Evolutionary conservation across 2,329 filamentous ascomycete genomes (phyloP), one percentile per base, ranked within the genome.

Genomic region (Lasiodiplodia theobromae): DNA sequence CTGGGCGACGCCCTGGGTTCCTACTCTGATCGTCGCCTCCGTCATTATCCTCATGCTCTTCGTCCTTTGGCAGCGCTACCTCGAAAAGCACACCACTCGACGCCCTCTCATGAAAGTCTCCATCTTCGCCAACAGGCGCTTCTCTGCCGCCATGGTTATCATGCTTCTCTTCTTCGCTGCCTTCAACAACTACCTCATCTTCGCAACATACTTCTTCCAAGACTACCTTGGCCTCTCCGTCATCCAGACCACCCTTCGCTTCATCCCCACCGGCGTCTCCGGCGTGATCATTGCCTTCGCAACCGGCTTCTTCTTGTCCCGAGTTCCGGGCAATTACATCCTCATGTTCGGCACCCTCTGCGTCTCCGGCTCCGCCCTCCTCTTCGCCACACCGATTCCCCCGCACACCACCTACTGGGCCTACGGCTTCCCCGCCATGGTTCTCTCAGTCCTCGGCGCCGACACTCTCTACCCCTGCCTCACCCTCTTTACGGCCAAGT

Each of bases 131-230:
- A 88, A 84, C 74, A 75, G 76, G 21, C 83, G 82, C 8, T 90
- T 91, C 74, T 85, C 83, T 57, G 85, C 87, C 4, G 88, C 87
- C 44, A 87, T 91, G 82, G 72, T 83, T 54, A 87, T 89, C 72
- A 89, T 90, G 84, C 82, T 82, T 0, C 76, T 91, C 3, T 91
- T 90, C 78, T 91, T 89, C 73, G 85, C 85, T 47, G 80, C 83
- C 10, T 91, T 91, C 79, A 91, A 89, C 78, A 88, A 88, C 75
- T 90, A 85, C 72, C 77, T 90, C 37, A 80, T 91, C 67, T 91
- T 86, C 72, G 85, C 87, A 1, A 91, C 89, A 12, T 91, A 89
- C 77, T 89, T 87, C 66, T 91, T 86, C 77, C 89, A 92, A 76
- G 84, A 88, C 70, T 91, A 86, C 74, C 88, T 89, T 73, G 85